These are phyloP conservation scores for Rauvolfia tetraphylla DNA, from an alignment of 257 asterid genomes.

Conservation along the genomic window DNA sequence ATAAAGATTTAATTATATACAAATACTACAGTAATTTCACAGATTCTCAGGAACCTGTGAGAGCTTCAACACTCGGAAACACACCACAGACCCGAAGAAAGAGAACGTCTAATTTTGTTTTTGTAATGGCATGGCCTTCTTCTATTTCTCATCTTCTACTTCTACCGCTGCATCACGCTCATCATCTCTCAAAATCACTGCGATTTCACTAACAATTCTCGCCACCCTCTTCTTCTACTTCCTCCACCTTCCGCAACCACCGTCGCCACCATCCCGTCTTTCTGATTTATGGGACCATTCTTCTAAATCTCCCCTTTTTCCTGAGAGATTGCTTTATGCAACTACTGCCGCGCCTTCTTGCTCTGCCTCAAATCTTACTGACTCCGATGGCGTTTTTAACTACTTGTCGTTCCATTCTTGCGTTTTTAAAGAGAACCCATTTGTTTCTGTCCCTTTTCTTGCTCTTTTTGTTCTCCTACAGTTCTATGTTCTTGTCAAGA, in stretches of 20 bases:
- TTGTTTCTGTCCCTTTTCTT: conserved; percentile 63
- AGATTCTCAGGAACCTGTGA: background rate
- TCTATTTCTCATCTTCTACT: conserved; percentile 23
- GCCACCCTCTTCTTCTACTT: conserved; percentile 46
- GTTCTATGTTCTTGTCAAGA: conserved; percentile 78
- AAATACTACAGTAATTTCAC: too few relatives aligned
- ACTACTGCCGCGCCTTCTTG: conserved; percentile 29
- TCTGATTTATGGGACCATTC: conserved; percentile 11
- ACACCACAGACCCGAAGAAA: background rate
- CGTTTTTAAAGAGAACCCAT: conserved; percentile 42
- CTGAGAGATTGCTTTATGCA: conserved; percentile 30
- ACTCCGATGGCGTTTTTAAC: conserved; percentile 58
- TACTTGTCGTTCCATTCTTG: conserved; percentile 62
- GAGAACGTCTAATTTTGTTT: background rate
- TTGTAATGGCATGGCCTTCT: conserved; percentile 80
- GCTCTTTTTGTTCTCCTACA: conserved; percentile 51
- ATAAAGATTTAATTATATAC: too few relatives aligned
- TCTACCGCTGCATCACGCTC: background rate
- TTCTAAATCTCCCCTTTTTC: conserved; percentile 16
- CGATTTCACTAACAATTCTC: conserved; percentile 42
- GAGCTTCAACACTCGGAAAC: background rate
- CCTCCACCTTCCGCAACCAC: conserved; percentile 25
- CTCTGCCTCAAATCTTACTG: conserved; percentile 32
- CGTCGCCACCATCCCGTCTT: background rate
- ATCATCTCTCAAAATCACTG: conserved; percentile 23